Evolutionary conservation across 2,329 filamentous ascomycete species (phyloP).

Genomic region (Calonectria multiphialidica): DNA sequence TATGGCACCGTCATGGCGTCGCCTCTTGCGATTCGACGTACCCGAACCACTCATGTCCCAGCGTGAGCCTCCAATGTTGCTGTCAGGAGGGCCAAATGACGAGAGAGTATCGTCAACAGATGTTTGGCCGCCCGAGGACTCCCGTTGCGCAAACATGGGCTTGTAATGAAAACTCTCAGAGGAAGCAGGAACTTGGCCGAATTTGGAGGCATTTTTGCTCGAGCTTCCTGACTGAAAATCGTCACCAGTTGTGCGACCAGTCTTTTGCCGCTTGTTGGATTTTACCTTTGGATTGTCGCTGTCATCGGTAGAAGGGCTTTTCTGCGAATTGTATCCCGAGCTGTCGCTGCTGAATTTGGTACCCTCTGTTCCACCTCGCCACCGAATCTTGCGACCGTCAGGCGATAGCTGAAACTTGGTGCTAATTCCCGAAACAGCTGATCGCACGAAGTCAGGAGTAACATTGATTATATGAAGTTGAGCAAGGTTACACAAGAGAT

Average conservation of each 20-base stretch:
- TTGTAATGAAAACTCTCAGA: slow-evolving; percentile 72
- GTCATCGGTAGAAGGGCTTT: slow-evolving; percentile 63
- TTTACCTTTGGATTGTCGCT: slow-evolving; percentile 57
- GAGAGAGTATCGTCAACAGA: slow-evolving; percentile 63
- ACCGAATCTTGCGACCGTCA: slow-evolving; percentile 84
- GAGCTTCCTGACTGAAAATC: slow-evolving; percentile 50
- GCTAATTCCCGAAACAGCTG: slow-evolving; percentile 77
- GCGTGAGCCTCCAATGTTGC: slow-evolving; percentile 60
- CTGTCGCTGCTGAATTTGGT: slow-evolving; percentile 77
- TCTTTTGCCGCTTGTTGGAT: slow-evolving; percentile 61
- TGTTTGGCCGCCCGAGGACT: slow-evolving; percentile 59
- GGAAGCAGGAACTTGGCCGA: slow-evolving; percentile 53
- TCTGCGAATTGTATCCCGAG: slow-evolving; percentile 61
- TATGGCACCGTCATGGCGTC: slow-evolving; percentile 77
- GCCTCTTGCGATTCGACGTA: slow-evolving; percentile 62
- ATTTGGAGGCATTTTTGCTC: slow-evolving; percentile 55
- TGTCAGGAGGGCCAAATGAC: slow-evolving; percentile 61
- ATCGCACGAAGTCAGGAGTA: slow-evolving; percentile 80
- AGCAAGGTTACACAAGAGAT: slow-evolving; percentile 83
- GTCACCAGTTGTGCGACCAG: slow-evolving; percentile 48
- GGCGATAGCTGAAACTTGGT: slow-evolving; percentile 81
- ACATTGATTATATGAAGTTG: slow-evolving; percentile 90
- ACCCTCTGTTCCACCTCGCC: slow-evolving; percentile 77
- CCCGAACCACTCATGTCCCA: slow-evolving; percentile 62
- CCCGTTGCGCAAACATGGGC: slow-evolving; percentile 68